Conservation (phyloP, 2,329 filamentous ascomycete genomes). For the Talaromyces sp. region DNA sequence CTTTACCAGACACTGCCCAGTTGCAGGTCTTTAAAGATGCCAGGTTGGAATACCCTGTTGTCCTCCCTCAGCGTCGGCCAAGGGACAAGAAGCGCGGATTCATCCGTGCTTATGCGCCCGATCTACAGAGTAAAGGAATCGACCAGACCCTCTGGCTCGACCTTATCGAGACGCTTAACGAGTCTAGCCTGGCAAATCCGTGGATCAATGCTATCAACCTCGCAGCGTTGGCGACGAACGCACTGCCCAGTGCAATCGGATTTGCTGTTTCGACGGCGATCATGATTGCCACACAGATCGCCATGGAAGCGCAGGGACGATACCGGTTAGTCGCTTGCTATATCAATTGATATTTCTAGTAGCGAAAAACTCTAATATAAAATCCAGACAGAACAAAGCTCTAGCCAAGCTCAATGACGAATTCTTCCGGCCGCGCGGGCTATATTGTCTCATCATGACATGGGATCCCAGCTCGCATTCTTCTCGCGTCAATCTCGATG, state of each 20-base stretch:
- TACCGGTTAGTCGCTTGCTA: not conserved
- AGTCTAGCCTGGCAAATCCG: slow-evolving; percentile 5
- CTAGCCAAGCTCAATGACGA: slow-evolving; percentile 52
- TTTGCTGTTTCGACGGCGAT: slow-evolving; percentile 7
- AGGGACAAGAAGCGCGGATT: slow-evolving; percentile 31
- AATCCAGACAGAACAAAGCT: slow-evolving; percentile 45
- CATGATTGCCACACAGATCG: slow-evolving; percentile 4
- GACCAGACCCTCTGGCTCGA: slow-evolving; percentile 30
- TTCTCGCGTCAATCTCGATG: not conserved
- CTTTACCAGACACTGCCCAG: not conserved
- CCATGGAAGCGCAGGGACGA: slow-evolving; percentile 17
- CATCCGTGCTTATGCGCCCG: slow-evolving; percentile 35
- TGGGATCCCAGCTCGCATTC: slow-evolving; percentile 21
- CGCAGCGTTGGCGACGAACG: slow-evolving; percentile 1
- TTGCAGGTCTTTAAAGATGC: not conserved
- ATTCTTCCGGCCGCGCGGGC: slow-evolving; percentile 53
- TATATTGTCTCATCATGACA: slow-evolving; percentile 52
- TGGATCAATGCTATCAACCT: slow-evolving; percentile 11
- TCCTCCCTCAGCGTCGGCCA: slow-evolving; percentile 36
- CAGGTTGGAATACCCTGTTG: slow-evolving; percentile 22
- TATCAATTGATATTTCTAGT: not conserved
- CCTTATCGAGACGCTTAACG: slow-evolving; percentile 28
- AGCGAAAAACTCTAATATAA: not conserved
- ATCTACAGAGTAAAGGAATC: slow-evolving; percentile 29
- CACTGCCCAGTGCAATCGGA: not conserved